Conservation (phyloP, 2,329 filamentous ascomycete genomes). For the Fusarium sublunatum region DNA sequence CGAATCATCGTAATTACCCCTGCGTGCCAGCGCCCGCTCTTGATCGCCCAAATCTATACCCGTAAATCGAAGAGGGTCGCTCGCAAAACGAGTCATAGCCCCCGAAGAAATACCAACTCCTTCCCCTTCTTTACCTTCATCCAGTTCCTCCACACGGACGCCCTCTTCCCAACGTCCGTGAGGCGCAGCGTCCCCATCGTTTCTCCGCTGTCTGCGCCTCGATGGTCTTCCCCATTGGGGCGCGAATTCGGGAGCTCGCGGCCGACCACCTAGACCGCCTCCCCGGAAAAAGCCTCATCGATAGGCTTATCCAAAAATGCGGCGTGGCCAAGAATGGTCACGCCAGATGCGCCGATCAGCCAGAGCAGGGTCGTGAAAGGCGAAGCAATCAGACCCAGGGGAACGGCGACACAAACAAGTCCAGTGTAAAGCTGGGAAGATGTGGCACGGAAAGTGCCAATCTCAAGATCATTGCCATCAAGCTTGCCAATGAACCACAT, state of each 20-base stretch:
- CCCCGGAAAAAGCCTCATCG: constrained; percentile 99
- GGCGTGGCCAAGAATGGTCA: constrained; percentile 94
- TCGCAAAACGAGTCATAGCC: constrained; percentile 63
- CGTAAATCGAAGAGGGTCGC: constrained; percentile 71
- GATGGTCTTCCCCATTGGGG: constrained; percentile 99
- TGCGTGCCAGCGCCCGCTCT: constrained; percentile 53
- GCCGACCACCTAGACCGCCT: constrained; percentile 99
- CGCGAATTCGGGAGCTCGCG: constrained; percentile 96
- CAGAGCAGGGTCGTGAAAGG: constrained; percentile 88
- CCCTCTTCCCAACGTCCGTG: constrained; percentile 52
- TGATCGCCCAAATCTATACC: constrained; percentile 66
- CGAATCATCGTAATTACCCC: constrained; percentile 51
- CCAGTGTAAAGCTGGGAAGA: constrained; percentile 94
- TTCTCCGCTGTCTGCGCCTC: constrained; percentile 80
- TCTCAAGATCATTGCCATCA: constrained; percentile 85
- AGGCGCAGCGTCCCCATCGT: constrained; percentile 59
- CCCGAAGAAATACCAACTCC: constrained; percentile 62
- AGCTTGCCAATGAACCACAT: constrained; percentile 94
- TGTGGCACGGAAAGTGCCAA: constrained; percentile 84
- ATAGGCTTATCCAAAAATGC: constrained; percentile 98
- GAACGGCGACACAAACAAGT: constrained; percentile 84
- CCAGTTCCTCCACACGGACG: constrained; percentile 73
- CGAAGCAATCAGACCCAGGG: constrained; percentile 85
- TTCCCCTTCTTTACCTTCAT: constrained; percentile 68
- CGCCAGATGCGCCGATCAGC: constrained; percentile 94